Conservation (phyloP, 1,284 basidiomycete genomes). For the Apiotrichum mycotoxinovorans region DNA sequence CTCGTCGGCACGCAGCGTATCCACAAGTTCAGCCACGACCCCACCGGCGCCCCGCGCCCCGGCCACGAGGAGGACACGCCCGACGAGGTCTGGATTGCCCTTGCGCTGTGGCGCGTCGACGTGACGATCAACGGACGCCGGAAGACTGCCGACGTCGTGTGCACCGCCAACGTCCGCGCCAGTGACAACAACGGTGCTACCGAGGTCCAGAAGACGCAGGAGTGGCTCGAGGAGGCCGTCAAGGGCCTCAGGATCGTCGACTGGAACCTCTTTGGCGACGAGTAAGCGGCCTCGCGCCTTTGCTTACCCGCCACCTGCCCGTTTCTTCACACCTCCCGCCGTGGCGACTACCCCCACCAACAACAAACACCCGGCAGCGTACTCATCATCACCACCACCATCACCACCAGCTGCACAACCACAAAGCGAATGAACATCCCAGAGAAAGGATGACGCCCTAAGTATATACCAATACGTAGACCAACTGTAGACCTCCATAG, state of each 20-base stretch:
- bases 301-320: neutral
- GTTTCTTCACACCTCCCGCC: neutral
- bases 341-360: neutral
- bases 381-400: too few relatives aligned
- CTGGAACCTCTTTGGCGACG: slow-evolving; percentile 63
- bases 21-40: slow-evolving; percentile 61
- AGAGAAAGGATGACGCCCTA: too few relatives aligned
- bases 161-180: slow-evolving; percentile 67
- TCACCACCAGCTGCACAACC: too few relatives aligned
- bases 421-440: too few relatives aligned
- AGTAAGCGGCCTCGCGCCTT: slow-evolving; percentile 3
- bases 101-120: slow-evolving; percentile 68
- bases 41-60: slow-evolving; percentile 43
- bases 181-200: slow-evolving; percentile 59
- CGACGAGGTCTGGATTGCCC: slow-evolving; percentile 68
- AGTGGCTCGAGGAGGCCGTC: slow-evolving; percentile 60
- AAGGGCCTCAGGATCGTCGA: slow-evolving; percentile 66
- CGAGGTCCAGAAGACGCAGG: slow-evolving; percentile 62
- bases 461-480: too few relatives aligned
- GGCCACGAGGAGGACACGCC: slow-evolving; percentile 47
- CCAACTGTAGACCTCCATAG: too few relatives aligned
- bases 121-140: slow-evolving; percentile 34
- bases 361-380: too few relatives aligned
- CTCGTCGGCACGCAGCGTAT: slow-evolving; percentile 64
- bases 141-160: slow-evolving; percentile 71